Evolutionary conservation across 2,329 filamentous ascomycete genomes (phyloP), one percentile per base, ranked within the genome.

Genomic region (Cylindrodendrum hubeiense): DNA sequence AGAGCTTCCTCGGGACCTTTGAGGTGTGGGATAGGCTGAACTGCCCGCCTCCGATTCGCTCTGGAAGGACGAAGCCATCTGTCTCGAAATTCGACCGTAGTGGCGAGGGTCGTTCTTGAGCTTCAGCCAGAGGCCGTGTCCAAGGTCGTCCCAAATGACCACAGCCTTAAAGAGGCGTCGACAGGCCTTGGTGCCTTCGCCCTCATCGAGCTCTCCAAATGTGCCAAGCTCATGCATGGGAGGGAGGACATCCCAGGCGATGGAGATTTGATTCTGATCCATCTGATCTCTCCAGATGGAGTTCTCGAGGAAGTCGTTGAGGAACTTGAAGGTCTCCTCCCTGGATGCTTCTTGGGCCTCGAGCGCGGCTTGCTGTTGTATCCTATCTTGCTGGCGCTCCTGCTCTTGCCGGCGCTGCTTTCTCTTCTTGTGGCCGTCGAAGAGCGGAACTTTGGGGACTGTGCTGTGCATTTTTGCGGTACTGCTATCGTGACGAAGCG

Each of bases 61-160:
- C 5, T 34, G 46, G 13, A 43, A 21, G 56, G 47, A n/a, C 26
- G 54, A 30, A 15, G 19, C n/a, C 17, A 50, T 10, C 12, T 50
- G 26, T 17, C 47, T 50, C 21, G 55, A 59, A 22, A 21, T 50
- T 51, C 41, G 41, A 9, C 43, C 59, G 64, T 44, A 63, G 30
- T 43, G 51, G 26, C 39, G 54, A 33, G 67, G 47, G n/a, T 64
- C 67, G 55, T 46, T 66, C 65, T 65, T 73, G 26, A 74, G 72
- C 5, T 63, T 73, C 68, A 75, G 69, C 79, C 79, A 80, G 37
- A 80, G 73, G 34, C 75, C 72, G 55, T 74, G 77, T 37, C 79
- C 79, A 30, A 80, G 72, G 41, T 79, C 75, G 59, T 80, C 79
- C 79, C 79, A 80, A 37, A 80, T 76, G 41, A 80, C 78, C 12